phyloP scores from a whole-genome alignment of 352 stramenopile genomes.

The Pythium brassicae region DNA sequence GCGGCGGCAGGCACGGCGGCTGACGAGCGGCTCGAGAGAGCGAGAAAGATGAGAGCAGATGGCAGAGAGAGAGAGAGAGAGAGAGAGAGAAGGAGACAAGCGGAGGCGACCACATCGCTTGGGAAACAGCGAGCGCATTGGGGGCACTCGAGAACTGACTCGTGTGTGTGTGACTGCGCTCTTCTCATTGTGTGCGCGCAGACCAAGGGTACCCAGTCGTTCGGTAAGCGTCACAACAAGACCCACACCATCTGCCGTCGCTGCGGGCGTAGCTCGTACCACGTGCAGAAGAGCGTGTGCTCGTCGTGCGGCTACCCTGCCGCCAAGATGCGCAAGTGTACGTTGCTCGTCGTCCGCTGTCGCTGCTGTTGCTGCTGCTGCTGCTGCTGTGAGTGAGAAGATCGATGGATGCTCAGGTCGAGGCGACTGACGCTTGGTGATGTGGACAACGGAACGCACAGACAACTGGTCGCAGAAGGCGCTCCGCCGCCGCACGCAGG shows the following conservation, averaged over 20 bases:
- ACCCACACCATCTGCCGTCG: conserved; percentile 99
- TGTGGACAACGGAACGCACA: too few species aligned
- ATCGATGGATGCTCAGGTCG: background rate
- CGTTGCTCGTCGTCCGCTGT: conserved; percentile 13
- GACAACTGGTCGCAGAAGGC: conserved; percentile 98
- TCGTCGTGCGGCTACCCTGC: conserved; percentile 98
- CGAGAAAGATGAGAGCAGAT: background rate
- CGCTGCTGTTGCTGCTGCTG: too few species aligned
- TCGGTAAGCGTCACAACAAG: conserved; percentile 99
- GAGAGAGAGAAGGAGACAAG: background rate
- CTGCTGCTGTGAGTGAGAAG: background rate
- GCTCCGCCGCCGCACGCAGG: conserved; percentile 94
- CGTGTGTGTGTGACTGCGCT: background rate
- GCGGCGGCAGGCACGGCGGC: background rate
- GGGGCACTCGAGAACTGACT: background rate
- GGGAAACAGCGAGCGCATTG: background rate
- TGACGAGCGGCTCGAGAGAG: background rate
- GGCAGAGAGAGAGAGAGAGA: background rate
- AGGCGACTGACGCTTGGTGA: background rate
- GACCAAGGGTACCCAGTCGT: conserved; percentile 99
- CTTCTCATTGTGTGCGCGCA: conserved; percentile 40
- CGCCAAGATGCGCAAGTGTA: conserved; percentile 97
- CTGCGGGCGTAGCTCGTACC: conserved; percentile 98
- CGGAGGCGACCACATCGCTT: background rate
- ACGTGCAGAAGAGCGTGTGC: conserved; percentile 99